Conservation (phyloP, 345 rosid genomes). For the Melastoma malabathricum region DNA sequence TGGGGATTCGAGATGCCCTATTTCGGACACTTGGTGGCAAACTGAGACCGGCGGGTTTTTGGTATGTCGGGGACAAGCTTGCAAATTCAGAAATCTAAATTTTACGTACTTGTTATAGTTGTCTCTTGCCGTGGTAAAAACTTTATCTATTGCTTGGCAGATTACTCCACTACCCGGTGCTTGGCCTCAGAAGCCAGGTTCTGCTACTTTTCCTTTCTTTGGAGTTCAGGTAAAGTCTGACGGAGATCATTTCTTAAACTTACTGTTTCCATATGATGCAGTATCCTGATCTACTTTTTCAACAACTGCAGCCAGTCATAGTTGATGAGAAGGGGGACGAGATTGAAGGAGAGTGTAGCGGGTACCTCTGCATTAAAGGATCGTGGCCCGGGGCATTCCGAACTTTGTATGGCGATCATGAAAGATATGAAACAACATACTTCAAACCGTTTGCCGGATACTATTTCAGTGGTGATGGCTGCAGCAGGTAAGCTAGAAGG, state of each 20-base stretch:
- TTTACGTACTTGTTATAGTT: no score
- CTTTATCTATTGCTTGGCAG: conserved; percentile 25
- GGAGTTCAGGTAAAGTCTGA: conserved; percentile 65
- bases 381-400: conserved; percentile 99
- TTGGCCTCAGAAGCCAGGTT: conserved; percentile 99
- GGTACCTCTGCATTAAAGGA: conserved; percentile 72
- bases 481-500: conserved; percentile 53
- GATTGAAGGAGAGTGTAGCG: conserved; percentile 89
- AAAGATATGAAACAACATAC: conserved; percentile 93
- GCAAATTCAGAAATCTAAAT: no score
- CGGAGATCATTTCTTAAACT: not conserved
- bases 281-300: not conserved
- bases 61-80: conserved; percentile 31
- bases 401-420: conserved; percentile 95
- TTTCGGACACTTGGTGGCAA: conserved; percentile 99
- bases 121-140: not conserved
- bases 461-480: conserved; percentile 94
- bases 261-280: conserved; percentile 4
- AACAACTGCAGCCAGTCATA: conserved; percentile 52
- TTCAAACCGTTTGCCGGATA: conserved; percentile 92
- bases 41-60: conserved; percentile 99
- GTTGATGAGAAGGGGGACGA: conserved; percentile 97
- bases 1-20: conserved; percentile 86
- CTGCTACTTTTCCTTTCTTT: conserved; percentile 98
- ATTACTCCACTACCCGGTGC: conserved; percentile 96